Evolutionary conservation across 768 basidiomycete genomes (phyloP), one percentile per base, ranked within the genome.

Genomic region (Phaeotremella fagi): DNA sequence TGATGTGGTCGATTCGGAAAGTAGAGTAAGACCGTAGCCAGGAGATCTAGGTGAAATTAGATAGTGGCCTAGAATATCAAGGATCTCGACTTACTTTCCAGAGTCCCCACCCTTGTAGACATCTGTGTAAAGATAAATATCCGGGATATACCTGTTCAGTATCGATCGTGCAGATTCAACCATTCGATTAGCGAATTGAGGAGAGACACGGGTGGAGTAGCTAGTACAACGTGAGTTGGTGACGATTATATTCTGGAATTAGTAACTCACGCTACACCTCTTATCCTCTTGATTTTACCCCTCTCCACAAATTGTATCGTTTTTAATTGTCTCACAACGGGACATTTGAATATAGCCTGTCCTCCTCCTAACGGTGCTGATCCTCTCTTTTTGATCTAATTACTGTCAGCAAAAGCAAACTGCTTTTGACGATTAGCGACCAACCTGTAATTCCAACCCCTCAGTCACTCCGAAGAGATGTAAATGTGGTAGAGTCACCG

Each of bases 91-190:
- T 57, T 62, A 92, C 92, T 90, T 97, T 74, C 94, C 94, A 61
- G 90, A 91, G 57, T 98, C 95, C 16, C 89, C 88, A 5, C 92
- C 92, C 72, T 95, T 94, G 77, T 95, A 98, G 22, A 97, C 91
- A 60, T 99, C 95, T 3, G 95, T 94, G 73, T 97, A 94, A 33
- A 99, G 82, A 75, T 98, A 97, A 25, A 97, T 91, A 71, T 99
- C 95, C 31, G 95, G 94, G 54, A 98, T 95, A 73, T 88, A 95
- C 3, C 91, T 86, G 72, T 97, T 98, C 38, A 99, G 79, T 22
- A 99, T 80, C 2, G 89, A 91, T 33, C 95, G 84, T 16, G 89
- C 84, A 6, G 92, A 82, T 64, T 97, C 94, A 45, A 99, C 95
- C 85, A 98, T 90, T 33, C 95, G 82, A 73, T 95, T 95, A 1